phyloP scores from a whole-genome alignment of 208 protist genomes.

The Crithidia brevicula region DNA sequence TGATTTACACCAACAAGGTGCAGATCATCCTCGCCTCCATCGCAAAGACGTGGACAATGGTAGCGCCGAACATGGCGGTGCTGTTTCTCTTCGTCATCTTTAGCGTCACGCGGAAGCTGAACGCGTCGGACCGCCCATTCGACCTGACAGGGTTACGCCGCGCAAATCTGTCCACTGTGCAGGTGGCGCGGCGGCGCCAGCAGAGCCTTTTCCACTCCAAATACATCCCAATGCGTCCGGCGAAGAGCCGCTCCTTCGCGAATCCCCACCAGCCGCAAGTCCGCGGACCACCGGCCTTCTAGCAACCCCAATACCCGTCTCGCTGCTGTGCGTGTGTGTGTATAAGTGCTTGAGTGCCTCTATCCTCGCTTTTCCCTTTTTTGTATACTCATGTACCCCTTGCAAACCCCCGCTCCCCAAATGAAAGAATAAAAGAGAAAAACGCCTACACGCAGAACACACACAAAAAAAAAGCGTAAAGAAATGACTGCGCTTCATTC shows the following conservation, averaged over 20 bases:
- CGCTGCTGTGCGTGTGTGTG: not conserved
- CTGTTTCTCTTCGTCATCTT: slow-evolving; percentile 74
- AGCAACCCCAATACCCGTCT: not conserved
- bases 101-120: slow-evolving; percentile 57
- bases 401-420: not conserved
- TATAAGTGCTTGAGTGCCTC: no score
- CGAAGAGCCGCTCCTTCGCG: slow-evolving; percentile 68
- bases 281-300: slow-evolving; percentile 58
- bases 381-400: slow-evolving; percentile 3
- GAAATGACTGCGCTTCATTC: no score
- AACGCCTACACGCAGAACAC: no score
- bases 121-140: slow-evolving; percentile 69
- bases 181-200: slow-evolving; percentile 68
- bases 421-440: not conserved
- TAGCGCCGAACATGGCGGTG: slow-evolving; percentile 76
- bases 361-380: no score
- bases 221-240: slow-evolving; percentile 69
- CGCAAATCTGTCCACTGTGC: slow-evolving; percentile 70
- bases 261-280: slow-evolving; percentile 39
- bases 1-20: slow-evolving; percentile 28
- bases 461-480: not conserved
- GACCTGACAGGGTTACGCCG: slow-evolving; percentile 68
- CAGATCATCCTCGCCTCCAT: slow-evolving; percentile 68
- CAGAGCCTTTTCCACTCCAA: slow-evolving; percentile 76
- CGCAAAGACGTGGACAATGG: slow-evolving; percentile 82